Evolutionary conservation across 2,329 filamentous ascomycete genomes (phyloP), one percentile per base, ranked within the genome.

Genomic region (Epichloe festucae): DNA sequence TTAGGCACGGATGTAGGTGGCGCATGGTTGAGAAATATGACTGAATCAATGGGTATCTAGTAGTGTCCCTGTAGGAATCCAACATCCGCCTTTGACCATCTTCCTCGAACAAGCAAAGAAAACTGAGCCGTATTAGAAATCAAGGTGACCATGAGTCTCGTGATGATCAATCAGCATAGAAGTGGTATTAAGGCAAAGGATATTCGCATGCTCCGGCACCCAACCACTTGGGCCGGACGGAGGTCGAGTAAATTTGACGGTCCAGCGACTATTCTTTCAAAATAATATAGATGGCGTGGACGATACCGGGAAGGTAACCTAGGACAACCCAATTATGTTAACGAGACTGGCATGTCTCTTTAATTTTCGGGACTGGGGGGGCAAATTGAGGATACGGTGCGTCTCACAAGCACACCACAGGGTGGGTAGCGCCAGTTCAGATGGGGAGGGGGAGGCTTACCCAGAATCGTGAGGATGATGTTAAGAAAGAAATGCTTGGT

Each of bases 281-380:
- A 19, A 95, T 93, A 65, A 95, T 90, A 78, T 93, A 95, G 74
- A 95, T 73, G 56, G 89, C 89, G 76, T 95, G 89, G 69, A 95
- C 88, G 73, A 95, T 90, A 70, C 89, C 87, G 58, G 85, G 85
- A 63, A 90, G 78, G 66, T 76, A 76, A 65, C 73, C 73, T 74
- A 49, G 38, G 19, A n/a, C 17, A 38, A 15, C 17, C 8, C 8
- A 3, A 21, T 0, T 5, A 17, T 23, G 41, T 51, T 36, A 53
- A 21, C 7, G 12, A 35, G n/a, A 8, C 17, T 36, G 12, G 31
- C 27, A 27, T 31, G 35, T 5, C 31, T 12, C 12, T 21, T 3
- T 35, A 19, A 11, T 0, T 3, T 3, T 38, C 31, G n/a, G 34
- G 35, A 36, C 10, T 14, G 23, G 3, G 19, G 41, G 27, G 3